Percentiles rank a stretch among this genome's conserved stretches.
Evolutionary conservation across 495 filamentous ascomycete genomes (phyloP).

Genomic region (Chaetomium fimeti): DNA sequence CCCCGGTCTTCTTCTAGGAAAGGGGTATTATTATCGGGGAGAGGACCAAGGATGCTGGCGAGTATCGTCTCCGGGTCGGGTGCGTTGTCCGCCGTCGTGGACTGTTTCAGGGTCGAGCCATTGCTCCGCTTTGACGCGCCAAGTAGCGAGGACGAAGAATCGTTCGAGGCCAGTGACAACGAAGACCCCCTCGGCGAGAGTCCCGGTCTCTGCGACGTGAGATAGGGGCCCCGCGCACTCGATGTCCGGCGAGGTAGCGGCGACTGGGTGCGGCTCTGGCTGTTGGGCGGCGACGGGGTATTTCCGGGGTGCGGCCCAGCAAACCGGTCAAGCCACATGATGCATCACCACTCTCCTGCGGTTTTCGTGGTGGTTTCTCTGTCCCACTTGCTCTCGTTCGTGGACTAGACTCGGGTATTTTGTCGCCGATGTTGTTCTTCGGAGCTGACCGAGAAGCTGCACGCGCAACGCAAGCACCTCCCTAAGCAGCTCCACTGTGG

Average conservation of each 20-base stretch:
- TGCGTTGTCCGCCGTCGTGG: constrained; percentile 53
- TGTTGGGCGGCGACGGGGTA: constrained; percentile 51
- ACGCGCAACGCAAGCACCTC: not conserved
- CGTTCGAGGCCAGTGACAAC: constrained; percentile 65
- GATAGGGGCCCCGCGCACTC: constrained; percentile 54
- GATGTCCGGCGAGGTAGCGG: constrained; percentile 63
- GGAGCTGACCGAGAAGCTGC: not conserved
- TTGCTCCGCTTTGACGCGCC: constrained; percentile 59
- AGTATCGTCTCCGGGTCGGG: constrained; percentile 74
- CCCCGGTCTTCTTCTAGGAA: constrained; percentile 10
- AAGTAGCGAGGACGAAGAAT: constrained; percentile 71
- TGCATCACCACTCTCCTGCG: constrained; percentile 22
- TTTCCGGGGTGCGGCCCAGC: constrained; percentile 68
- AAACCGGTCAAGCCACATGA: constrained; percentile 88
- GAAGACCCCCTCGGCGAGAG: constrained; percentile 59
- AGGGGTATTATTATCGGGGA: constrained; percentile 25
- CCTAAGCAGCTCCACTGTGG: not conserved
- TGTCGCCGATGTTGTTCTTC: not conserved
- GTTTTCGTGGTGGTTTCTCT: not conserved
- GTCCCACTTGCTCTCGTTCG: not conserved
- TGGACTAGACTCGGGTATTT: not conserved
- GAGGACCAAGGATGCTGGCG: constrained; percentile 63
- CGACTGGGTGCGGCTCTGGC: constrained; percentile 59
- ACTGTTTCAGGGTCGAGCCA: constrained; percentile 63
- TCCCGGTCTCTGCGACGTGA: constrained; percentile 57